These are phyloP conservation scores for Kluyveromyces starmeri DNA, from an alignment of 805 yeast species.

Conservation along the genomic window DNA sequence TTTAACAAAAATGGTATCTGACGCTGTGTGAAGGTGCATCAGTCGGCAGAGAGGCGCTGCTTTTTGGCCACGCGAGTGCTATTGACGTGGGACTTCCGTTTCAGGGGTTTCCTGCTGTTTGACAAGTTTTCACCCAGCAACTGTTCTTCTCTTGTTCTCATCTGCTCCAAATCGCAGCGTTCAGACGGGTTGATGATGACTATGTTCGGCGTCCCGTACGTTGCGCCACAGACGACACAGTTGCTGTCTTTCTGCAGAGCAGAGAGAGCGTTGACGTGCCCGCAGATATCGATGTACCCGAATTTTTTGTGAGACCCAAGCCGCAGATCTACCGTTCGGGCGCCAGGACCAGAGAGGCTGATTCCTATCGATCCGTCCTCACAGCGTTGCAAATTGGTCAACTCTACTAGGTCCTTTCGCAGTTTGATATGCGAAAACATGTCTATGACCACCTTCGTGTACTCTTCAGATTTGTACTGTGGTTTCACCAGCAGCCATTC, in stretches of 20 bases:
- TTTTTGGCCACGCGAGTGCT: too few relatives aligned
- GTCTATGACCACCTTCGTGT: conserved; percentile 18
- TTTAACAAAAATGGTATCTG: too few relatives aligned
- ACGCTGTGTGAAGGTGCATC: too few relatives aligned
- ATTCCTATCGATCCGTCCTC: conserved; percentile 6
- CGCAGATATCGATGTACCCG: conserved; percentile 39
- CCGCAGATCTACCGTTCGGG: conserved; percentile 4
- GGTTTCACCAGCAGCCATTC: conserved; percentile 39
- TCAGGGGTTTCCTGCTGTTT: conserved; percentile 32
- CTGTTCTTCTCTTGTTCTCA: conserved; percentile 17
- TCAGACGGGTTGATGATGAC: conserved; percentile 31
- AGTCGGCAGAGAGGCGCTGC: too few relatives aligned
- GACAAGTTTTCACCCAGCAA: conserved; percentile 20
- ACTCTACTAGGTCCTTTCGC: conserved; percentile 38
- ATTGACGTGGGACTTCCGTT: conserved; percentile 17
- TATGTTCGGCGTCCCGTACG: conserved; percentile 23
- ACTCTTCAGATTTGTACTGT: conserved; percentile 22
- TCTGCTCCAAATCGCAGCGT: conserved; percentile 13
- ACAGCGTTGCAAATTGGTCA: conserved; percentile 26
- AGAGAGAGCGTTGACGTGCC: conserved; percentile 33
- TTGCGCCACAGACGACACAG: conserved; percentile 37
- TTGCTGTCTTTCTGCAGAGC: conserved; percentile 19
- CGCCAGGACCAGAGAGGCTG: conserved; percentile 5
- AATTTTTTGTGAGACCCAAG: conserved; percentile 34
- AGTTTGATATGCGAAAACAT: conserved; percentile 30